Evolutionary conservation across 768 basidiomycete genomes (phyloP).

Genomic region (Tubosaeta sp.): DNA sequence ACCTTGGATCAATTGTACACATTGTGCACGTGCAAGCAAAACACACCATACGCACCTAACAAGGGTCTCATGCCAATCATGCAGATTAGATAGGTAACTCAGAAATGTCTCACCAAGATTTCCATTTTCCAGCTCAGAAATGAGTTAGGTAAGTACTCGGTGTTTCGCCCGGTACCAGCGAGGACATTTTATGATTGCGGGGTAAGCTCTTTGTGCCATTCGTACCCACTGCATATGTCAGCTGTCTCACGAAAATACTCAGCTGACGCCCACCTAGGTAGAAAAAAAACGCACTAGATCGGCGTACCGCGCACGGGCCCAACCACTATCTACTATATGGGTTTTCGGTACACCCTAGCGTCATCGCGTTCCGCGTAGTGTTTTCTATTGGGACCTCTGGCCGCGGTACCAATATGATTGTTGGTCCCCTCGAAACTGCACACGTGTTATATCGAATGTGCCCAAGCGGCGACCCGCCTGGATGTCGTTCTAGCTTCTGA

Average conservation of each 20-base stretch:
- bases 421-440: background rate
- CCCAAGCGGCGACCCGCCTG: conserved; percentile 1
- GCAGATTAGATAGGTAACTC: background rate
- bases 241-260: background rate
- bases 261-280: background rate
- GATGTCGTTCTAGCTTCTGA: background rate
- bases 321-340: background rate
- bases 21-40: background rate
- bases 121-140: background rate
- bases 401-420: background rate
- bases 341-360: background rate
- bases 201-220: conserved; percentile 24
- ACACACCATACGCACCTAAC: background rate
- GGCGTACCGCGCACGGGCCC: background rate
- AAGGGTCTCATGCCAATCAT: background rate
- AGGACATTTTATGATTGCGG: conserved; percentile 13
- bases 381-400: background rate
- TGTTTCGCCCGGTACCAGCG: background rate
- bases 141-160: conserved; percentile 4
- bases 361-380: background rate
- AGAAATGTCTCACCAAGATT: conserved; percentile 1
- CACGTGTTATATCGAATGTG: conserved; percentile 1
- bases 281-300: background rate
- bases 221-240: conserved; percentile 1
- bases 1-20: conserved; percentile 8